These are phyloP conservation scores for Lipomyces mesembrius DNA, from an alignment of 805 yeast genomes.

Conservation along the genomic window DNA sequence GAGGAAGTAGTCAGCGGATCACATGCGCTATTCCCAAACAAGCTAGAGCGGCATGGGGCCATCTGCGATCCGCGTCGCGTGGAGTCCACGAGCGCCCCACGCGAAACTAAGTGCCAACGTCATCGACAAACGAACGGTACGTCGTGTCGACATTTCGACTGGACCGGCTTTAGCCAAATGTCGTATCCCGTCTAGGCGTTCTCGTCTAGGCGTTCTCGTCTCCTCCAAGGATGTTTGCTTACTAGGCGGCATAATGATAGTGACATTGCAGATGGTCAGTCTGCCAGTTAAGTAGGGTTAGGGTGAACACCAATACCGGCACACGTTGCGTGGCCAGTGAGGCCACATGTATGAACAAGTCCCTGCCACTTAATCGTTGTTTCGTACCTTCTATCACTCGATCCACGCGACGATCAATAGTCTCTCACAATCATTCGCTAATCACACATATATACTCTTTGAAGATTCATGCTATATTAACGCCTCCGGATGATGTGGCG, in stretches of 20 bases:
- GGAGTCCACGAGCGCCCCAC: conserved; percentile 23
- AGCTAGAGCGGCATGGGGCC: conserved; percentile 3
- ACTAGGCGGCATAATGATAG: no score
- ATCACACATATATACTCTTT: background rate
- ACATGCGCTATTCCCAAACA: background rate
- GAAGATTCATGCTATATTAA: background rate
- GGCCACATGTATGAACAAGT: conserved; percentile 2
- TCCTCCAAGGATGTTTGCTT: no score
- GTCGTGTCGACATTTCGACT: no score
- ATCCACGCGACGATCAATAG: background rate
- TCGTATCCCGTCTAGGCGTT: no score
- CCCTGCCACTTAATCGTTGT: background rate
- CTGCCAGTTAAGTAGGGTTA: no score
- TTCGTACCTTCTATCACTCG: conserved; percentile 3
- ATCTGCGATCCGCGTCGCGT: conserved; percentile 27
- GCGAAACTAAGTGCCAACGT: background rate
- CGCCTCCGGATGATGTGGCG: background rate
- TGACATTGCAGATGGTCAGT: no score
- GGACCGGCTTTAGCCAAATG: no score
- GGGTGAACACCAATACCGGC: no score
- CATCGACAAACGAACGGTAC: background rate
- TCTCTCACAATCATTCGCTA: background rate
- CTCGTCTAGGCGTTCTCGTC: no score
- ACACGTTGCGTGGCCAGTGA: background rate
- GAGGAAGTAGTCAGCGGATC: background rate